These are phyloP conservation scores for Camelina neglecta DNA, from an alignment of 345 rosid genomes.

Conservation along the genomic window DNA sequence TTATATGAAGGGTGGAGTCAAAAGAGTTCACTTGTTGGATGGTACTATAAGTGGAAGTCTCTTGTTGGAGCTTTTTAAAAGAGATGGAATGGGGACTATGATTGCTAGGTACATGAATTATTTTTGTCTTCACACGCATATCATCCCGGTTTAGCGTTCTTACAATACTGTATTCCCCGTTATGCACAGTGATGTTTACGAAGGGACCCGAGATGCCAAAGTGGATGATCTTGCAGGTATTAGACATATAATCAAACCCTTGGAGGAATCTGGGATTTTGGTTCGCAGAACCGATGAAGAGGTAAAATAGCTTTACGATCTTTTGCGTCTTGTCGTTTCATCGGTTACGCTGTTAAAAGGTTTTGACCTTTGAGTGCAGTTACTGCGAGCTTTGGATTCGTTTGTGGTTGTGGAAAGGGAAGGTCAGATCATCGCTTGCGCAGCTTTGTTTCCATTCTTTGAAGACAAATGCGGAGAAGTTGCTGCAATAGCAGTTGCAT, in stretches of 20 bases:
- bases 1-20: constrained; percentile 80
- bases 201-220: constrained; percentile 82
- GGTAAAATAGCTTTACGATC: constrained; percentile 46
- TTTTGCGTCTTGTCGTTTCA: background rate
- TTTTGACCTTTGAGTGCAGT: constrained; percentile 75
- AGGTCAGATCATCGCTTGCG: constrained; percentile 86
- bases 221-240: constrained; percentile 75
- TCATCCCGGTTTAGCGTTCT: background rate
- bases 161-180: constrained; percentile 1
- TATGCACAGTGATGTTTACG: constrained; percentile 72
- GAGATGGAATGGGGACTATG: constrained; percentile 99
- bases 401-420: constrained; percentile 86
- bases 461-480: constrained; percentile 90
- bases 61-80: constrained; percentile 84
- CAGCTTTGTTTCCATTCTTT: constrained; percentile 84
- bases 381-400: constrained; percentile 63
- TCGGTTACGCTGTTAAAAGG: background rate
- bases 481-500: constrained; percentile 85
- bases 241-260: constrained; percentile 68
- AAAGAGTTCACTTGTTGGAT: constrained; percentile 94
- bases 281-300: constrained; percentile 75
- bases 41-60: constrained; percentile 88
- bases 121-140: background rate
- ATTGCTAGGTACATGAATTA: constrained; percentile 72
- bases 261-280: constrained; percentile 75